Conservation (phyloP, 2,329 filamentous ascomycete genomes). For the Hyphodiscus sp. region DNA sequence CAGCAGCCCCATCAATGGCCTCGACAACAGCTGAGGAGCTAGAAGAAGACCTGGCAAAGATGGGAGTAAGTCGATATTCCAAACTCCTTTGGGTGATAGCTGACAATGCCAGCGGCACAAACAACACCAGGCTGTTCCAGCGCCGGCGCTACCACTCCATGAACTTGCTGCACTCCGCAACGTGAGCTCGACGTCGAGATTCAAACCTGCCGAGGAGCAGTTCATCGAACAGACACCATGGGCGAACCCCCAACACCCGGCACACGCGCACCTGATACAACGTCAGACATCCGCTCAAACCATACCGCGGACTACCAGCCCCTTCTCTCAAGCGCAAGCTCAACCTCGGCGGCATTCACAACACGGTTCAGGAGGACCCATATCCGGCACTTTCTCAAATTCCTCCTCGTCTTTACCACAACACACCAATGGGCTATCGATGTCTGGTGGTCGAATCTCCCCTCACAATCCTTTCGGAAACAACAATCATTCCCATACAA, state of each 20-base stretch:
- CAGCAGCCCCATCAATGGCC: conserved; percentile 80
- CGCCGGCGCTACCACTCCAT: conserved; percentile 24
- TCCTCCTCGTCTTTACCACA: conserved; percentile 18
- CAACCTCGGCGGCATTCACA: conserved; percentile 34
- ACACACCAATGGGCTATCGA: conserved; percentile 22
- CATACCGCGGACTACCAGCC: conserved; percentile 31
- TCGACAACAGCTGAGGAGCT: conserved; percentile 67
- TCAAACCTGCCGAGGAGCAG: conserved; percentile 68
- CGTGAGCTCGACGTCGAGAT: conserved; percentile 26
- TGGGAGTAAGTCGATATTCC: conserved; percentile 60
- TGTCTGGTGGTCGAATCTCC: conserved; percentile 24
- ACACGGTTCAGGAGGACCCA: conserved; percentile 20
- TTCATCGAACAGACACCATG: conserved; percentile 87
- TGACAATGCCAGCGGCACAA: conserved; percentile 24
- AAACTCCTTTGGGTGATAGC: conserved; percentile 4
- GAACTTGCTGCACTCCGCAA: conserved; percentile 29
- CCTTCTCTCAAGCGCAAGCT: conserved; percentile 26
- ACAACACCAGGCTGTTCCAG: conserved; percentile 19
- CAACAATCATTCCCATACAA: conserved; percentile 23
- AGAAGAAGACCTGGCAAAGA: conserved; percentile 81
- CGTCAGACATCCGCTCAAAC: conserved; percentile 36
- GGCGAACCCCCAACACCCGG: conserved; percentile 81
- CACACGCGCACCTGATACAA: conserved; percentile 43
- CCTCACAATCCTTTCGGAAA: conserved; percentile 28
- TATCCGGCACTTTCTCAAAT: conserved; percentile 30